Evolutionary conservation across 345 rosid species (phyloP), one percentile per base, ranked within the genome.

Genomic region (Clarkia xantiana): DNA sequence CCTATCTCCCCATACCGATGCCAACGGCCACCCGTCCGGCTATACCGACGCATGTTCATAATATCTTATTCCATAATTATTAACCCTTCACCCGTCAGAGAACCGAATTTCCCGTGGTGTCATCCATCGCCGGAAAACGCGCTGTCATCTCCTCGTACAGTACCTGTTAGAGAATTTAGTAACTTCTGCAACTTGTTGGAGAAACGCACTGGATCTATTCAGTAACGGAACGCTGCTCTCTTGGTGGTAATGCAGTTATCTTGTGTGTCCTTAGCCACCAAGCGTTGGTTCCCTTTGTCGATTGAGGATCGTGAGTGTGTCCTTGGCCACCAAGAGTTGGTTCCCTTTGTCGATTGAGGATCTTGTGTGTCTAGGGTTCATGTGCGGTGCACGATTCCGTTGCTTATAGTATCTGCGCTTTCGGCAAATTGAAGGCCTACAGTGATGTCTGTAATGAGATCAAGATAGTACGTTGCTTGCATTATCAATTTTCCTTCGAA

Each of bases 301-400:
- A 20, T n/a, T n/a, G n/a, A n/a, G 74, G 67, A 74, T 72, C 82
- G 76, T 77, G 84, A n/a, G n/a, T n/a, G 78, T 78, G n/a, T n/a
- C n/a, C n/a, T n/a, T n/a, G 52, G 57, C 51, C 65, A 64, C 56
- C 54, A 52, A 59, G 44, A 49, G 53, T 62, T 66, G 75, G 65
- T 58, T 62, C 50, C 39, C 2, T 16, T 57, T 18, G 71, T 43
- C 22, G 53, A 20, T n/a, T n/a, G n/a, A n/a, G 74, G 67, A 74
- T 72, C 82, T 75, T 77, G 84, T n/a, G n/a, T n/a, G 78, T 78
- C 81, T 86, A 82, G 90, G 81, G 79, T 75, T 77, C 67, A 67
- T 60, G 62, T 49, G 67, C 49, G 49, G 49, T 58, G 55, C 66
- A 63, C 55, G 55, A 44, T 42, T 46, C 57, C 54, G 4, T 49